Evolutionary conservation across 768 basidiomycete genomes (phyloP).

Genomic region (Termitomyces sp.): DNA sequence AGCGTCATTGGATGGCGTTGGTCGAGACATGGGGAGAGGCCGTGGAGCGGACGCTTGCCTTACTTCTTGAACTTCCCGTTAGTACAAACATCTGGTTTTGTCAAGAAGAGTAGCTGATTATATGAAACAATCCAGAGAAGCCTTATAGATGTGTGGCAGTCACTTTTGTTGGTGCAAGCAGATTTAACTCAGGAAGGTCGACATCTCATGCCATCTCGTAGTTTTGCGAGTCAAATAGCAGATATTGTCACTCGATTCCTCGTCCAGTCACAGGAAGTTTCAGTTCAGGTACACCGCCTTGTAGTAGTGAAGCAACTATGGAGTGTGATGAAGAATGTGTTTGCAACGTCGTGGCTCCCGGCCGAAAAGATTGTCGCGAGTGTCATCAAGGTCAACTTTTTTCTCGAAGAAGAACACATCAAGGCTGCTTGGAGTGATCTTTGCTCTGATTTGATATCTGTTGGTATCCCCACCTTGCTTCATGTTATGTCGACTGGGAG

Average conservation of each 20-base stretch:
- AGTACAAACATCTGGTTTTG: background rate
- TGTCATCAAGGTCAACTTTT: slow-evolving; percentile 39
- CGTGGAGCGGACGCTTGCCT: slow-evolving; percentile 15
- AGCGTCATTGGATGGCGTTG: slow-evolving; percentile 32
- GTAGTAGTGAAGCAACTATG: slow-evolving; percentile 41
- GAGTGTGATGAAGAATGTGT: slow-evolving; percentile 46
- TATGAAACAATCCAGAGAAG: slow-evolving; percentile 24
- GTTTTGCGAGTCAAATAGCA: slow-evolving; percentile 29
- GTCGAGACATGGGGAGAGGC: slow-evolving; percentile 31
- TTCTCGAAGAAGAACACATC: slow-evolving; percentile 32
- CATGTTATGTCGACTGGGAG: slow-evolving; percentile 24
- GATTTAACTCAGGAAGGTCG: slow-evolving; percentile 34
- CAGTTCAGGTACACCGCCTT: slow-evolving; percentile 33
- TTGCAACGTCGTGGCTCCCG: slow-evolving; percentile 33
- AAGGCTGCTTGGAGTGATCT: slow-evolving; percentile 41
- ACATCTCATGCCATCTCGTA: slow-evolving; percentile 28
- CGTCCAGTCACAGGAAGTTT: slow-evolving; percentile 12
- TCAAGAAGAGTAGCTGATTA: background rate
- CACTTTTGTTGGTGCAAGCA: slow-evolving; percentile 47
- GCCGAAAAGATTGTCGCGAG: slow-evolving; percentile 43
- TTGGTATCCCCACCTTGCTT: slow-evolving; percentile 35
- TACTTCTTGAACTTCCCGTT: slow-evolving; percentile 17
- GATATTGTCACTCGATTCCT: slow-evolving; percentile 33
- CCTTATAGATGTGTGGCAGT: slow-evolving; percentile 46
- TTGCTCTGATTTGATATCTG: slow-evolving; percentile 41